Conservation (phyloP, 805 yeast genomes). For the Yamadazyma takamatsuzukensis region DNA sequence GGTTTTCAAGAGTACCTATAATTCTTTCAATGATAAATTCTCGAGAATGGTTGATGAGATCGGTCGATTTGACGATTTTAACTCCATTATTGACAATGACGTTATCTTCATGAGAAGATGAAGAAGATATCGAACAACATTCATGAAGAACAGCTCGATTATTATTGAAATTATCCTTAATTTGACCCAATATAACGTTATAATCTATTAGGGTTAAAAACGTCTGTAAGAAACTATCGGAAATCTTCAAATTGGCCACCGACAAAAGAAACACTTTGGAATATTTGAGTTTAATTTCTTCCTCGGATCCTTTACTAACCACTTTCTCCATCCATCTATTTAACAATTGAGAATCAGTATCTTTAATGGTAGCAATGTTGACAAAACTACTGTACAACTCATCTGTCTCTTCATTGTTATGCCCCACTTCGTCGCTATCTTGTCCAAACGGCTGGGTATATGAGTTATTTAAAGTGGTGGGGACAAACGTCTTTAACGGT, state of each 20-base stretch:
- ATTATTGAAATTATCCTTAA: constrained; percentile 56
- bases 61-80: constrained; percentile 30
- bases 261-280: constrained; percentile 74
- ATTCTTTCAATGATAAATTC: constrained; percentile 33
- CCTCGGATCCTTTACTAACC: constrained; percentile 1
- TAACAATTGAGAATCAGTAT: constrained; percentile 33
- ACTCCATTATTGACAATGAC: constrained; percentile 43
- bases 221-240: constrained; percentile 55
- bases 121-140: constrained; percentile 41
- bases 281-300: constrained; percentile 27
- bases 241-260: constrained; percentile 59
- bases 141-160: constrained; percentile 77
- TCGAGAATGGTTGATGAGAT: constrained; percentile 35
- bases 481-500: constrained; percentile 19
- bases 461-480: constrained; percentile 4
- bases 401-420: constrained; percentile 52
- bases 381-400: constrained; percentile 71
- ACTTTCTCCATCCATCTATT: constrained; percentile 40
- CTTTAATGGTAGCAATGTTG: constrained; percentile 44
- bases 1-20: constrained; percentile 18
- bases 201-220: constrained; percentile 42
- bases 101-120: constrained; percentile 31
- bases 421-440: background rate
- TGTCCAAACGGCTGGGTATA: background rate
- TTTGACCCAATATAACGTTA: constrained; percentile 56